Base-by-base conservation (phyloP, 2,329 filamentous ascomycete genomes). In the Verticillium isaacii region DNA sequence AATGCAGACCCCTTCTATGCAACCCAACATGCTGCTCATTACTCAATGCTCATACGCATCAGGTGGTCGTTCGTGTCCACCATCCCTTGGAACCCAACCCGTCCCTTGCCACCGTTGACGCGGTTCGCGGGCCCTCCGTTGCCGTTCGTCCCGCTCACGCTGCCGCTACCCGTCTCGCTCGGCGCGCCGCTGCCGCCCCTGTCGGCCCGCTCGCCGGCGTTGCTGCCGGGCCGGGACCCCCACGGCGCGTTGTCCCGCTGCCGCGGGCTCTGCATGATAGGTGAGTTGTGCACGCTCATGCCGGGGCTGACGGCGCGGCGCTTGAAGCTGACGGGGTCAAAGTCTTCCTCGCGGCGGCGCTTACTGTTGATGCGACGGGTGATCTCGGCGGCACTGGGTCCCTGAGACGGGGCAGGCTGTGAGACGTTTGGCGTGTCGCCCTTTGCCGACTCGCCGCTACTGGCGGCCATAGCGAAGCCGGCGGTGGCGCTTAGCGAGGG, bases 11-110 rank as follows among this genome's bases (percentile, higher is more conserved):
- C 45, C n/a, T 19, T 36, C 34, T 23, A 52, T 52, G n/a, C 19
- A 52, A 25, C 45, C 19, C 45, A 11, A 11, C 11, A 23, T n/a
- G n/a, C 45, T 52, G 45, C 45, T 19, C 3, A 25, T 56, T 78
- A 97, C 74, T 97, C 93, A 70, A 97, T 97, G 74, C 91, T 97
- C 91, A 98, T 95, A 69, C 94, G 93, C 89, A 97, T 97, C 66
- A 97, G 82, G 1, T 93, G 91, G 73, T 97, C 94, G 72, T 92
- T 92, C n/a, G 94, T 94, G 75, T 97, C 94, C 19, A 86, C 90
- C 93, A 98, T 97, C 1, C 93, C 92, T 75, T 97, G 93, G 67
- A 96, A 83, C 9, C 92, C 92, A 15, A 96, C 82, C 37, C 91
- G 76, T 65, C 80, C 89, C 72, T 82, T 84, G 68, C 82, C 78